Evolutionary conservation across 2,329 filamentous ascomycete species (phyloP).

Genomic region (Cryphonectria parasitica): DNA sequence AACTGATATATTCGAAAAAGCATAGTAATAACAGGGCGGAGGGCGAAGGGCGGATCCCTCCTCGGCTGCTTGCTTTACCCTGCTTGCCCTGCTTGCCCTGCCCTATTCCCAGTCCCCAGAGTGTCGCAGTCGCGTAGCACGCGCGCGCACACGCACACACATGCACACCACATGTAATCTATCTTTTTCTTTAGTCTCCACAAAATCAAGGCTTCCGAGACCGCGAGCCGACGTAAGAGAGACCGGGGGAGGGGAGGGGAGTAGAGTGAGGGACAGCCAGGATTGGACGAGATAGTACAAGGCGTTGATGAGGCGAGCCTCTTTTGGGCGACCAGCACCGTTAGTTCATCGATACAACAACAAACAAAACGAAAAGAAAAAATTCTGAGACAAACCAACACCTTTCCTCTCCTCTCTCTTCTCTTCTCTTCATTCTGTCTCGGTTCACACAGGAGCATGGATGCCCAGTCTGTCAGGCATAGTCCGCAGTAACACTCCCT

Average conservation of each 20-base stretch:
- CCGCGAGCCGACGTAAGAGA: neutral
- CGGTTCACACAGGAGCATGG: neutral
- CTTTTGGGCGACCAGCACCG: neutral
- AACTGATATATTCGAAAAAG: neutral
- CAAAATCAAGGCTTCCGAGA: neutral
- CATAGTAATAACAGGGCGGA: neutral
- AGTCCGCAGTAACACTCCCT: neutral
- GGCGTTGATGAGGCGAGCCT: neutral
- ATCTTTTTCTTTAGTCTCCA: neutral
- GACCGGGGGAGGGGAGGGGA: too few species aligned
- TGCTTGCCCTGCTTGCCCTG: neutral
- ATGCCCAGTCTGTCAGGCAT: neutral
- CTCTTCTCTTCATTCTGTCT: neutral
- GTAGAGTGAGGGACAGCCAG: neutral
- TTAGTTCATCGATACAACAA: neutral
- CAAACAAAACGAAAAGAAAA: too few species aligned
- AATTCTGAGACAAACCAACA: neutral
- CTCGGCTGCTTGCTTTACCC: neutral
- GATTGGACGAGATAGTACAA: neutral
- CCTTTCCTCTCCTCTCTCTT: too few species aligned
- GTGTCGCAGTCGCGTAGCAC: neutral
- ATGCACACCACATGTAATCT: neutral
- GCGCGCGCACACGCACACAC: neutral
- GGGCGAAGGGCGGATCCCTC: neutral
- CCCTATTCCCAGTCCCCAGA: neutral